These are phyloP conservation scores for Shiraia bambusicola DNA, from an alignment of 2,329 filamentous ascomycete genomes.

Conservation along the genomic window DNA sequence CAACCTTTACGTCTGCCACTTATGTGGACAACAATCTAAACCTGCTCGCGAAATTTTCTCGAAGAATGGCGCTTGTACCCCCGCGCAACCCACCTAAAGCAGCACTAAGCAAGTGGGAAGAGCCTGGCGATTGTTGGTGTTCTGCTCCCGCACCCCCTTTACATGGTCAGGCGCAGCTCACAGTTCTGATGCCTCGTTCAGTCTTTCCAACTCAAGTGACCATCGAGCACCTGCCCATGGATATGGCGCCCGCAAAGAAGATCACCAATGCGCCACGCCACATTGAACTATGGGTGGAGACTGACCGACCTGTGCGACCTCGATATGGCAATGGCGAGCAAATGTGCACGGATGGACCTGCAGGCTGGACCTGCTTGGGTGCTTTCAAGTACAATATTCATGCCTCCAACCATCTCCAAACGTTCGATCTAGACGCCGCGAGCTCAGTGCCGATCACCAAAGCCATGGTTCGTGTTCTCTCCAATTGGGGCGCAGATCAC, in stretches of 20 bases:
- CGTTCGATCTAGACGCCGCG: slow-evolving; percentile 39
- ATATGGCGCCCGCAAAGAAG: slow-evolving; percentile 40
- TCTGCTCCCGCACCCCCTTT: slow-evolving; percentile 52
- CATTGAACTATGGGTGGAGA: slow-evolving; percentile 50
- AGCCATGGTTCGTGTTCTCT: slow-evolving; percentile 44
- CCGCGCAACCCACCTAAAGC: slow-evolving; percentile 47
- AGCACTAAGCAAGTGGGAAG: slow-evolving; percentile 70
- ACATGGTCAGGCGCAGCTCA: slow-evolving; percentile 63
- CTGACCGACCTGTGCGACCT: slow-evolving; percentile 25
- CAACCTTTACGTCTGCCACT: slow-evolving; percentile 59
- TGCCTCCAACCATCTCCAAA: slow-evolving; percentile 46
- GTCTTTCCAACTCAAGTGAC: slow-evolving; percentile 46
- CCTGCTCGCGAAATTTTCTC: slow-evolving; percentile 4
- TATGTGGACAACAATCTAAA: slow-evolving; percentile 18
- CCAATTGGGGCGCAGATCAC: slow-evolving; percentile 48
- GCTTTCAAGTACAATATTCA: slow-evolving; percentile 46
- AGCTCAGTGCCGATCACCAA: slow-evolving; percentile 33
- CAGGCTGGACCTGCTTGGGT: slow-evolving; percentile 45
- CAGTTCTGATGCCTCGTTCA: slow-evolving; percentile 50
- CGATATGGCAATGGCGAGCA: slow-evolving; percentile 20
- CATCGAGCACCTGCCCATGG: slow-evolving; percentile 50
- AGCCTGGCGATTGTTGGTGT: slow-evolving; percentile 89
- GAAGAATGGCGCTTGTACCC: slow-evolving; percentile 18
- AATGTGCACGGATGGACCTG: slow-evolving; percentile 14
- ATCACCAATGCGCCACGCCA: slow-evolving; percentile 45